Evolutionary conservation across 148 eudicot genomes (phyloP), one percentile per base, ranked within the genome.

Genomic region (Chenopodium quinoa): DNA sequence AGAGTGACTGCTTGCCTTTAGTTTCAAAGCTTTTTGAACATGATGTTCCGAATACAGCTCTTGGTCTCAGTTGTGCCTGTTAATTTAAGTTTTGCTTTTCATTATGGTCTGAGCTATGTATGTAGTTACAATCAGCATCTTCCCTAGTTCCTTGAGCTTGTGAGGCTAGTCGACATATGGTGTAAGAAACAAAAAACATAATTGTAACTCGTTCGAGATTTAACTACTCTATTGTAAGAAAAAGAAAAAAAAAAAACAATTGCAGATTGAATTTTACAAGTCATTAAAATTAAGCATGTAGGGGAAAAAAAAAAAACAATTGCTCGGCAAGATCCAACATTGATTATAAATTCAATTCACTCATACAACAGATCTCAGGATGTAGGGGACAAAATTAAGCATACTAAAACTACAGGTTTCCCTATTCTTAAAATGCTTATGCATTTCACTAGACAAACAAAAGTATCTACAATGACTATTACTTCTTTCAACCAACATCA

Each of bases 401-500:
- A 75, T 66, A 75, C 76, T 23, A 74, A 74, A 48, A 65, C 79
- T 68, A 75, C 37, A 66, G 54, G 47, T 9, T 78, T 52, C 62
- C 25, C 68, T 65, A 73, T 64, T 75, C 71, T 56, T 72, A 27
- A 64, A 66, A 62, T 78, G 65, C 71, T 82, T 48, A 77, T 44
- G 62, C 31, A 54, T 34, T 70, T 64, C 40, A 76, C 80, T 37
- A 14, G 58, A 71, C 37, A 66, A 78, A 50, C 82, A 68, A 79
- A 73, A 65, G 81, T 75, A 84, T 84, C 83, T 84, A 84, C 86
- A 80, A 68, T 1, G 74, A 73, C 79, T 47, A 76, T 56, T 25
- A 46, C 86, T 62, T 70, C 71, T 79, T 82, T 71, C 17, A 52
- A 73, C 69, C 83, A 58, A 60, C 34, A 73, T 46, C 75, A 73